phyloP scores from a whole-genome alignment of 2,329 filamentous ascomycete genomes.

The Aspergillus latus region DNA sequence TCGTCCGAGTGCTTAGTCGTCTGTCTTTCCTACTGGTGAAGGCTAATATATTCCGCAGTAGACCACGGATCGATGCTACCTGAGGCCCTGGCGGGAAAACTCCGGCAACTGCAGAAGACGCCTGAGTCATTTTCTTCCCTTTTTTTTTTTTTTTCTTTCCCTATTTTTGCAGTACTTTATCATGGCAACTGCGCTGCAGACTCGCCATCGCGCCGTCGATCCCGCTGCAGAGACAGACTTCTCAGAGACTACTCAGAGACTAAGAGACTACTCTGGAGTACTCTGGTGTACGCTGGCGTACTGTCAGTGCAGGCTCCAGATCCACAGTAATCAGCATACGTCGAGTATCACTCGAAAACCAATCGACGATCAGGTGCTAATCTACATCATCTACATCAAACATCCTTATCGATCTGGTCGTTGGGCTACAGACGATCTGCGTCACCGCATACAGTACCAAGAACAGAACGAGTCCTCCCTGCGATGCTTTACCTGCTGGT shows the following conservation, averaged over 20 bases:
- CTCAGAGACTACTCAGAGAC: too few relatives aligned
- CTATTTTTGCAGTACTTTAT: too few relatives aligned
- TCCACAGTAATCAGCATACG: not conserved
- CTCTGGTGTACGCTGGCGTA: too few relatives aligned
- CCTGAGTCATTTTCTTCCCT: too few relatives aligned
- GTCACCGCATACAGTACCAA: too few relatives aligned
- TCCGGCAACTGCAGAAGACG: not conserved
- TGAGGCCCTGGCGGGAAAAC: conserved; percentile 1
- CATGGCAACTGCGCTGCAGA: not conserved
- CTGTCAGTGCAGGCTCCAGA: too few relatives aligned
- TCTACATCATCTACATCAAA: not conserved
- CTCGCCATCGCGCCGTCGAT: not conserved
- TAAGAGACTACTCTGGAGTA: too few relatives aligned
- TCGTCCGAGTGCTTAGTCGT: not conserved
- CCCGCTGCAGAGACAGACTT: not conserved
- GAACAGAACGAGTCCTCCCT: too few relatives aligned
- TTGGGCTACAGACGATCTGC: not conserved
- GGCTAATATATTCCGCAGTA: not conserved
- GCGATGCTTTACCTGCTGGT: not conserved
- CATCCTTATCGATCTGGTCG: not conserved
- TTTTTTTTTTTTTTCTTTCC: too few relatives aligned
- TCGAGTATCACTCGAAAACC: not conserved
- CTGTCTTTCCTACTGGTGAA: too few relatives aligned
- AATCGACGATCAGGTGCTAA: not conserved
- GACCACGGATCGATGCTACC: too few relatives aligned